Percentiles rank a stretch among this genome's conserved stretches.
These are phyloP conservation scores for Funneliformis caledonium DNA, from an alignment of 371 early-diverging fungal genomes.

Conservation along the genomic window DNA sequence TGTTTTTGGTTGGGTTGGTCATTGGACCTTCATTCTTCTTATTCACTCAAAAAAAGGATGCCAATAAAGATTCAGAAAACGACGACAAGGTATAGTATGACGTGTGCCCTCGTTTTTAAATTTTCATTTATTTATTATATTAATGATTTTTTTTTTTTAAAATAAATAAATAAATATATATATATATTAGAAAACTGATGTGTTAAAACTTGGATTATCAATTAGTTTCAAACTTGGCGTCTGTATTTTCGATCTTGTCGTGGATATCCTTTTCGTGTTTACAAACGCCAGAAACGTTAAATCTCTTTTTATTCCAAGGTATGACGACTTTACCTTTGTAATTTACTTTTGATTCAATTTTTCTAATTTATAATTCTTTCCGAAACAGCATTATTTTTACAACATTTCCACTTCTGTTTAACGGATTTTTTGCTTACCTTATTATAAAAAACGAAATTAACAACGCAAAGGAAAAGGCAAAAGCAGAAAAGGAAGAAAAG, in stretches of 20 bases:
- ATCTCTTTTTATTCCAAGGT: conserved; percentile 30
- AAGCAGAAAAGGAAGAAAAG: too few species aligned
- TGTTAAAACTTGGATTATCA: conserved; percentile 8
- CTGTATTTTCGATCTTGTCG: conserved; percentile 3
- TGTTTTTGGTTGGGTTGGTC: neutral
- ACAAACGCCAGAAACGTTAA: conserved; percentile 7
- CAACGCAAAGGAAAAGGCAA: too few species aligned
- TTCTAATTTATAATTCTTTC: too few species aligned
- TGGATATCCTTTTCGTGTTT: conserved; percentile 5
- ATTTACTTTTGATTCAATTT: neutral
- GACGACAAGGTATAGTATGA: too few species aligned
- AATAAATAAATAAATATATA: too few species aligned
- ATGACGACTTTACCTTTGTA: neutral
- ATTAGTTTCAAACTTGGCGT: too few species aligned
- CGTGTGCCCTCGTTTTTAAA: too few species aligned
- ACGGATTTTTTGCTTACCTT: neutral
- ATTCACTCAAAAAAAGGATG: conserved; percentile 17
- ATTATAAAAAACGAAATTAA: neutral
- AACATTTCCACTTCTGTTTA: neutral
- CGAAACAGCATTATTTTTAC: conserved; percentile 4
- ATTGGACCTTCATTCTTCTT: neutral
- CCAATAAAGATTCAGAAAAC: too few species aligned
- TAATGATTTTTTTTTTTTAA: too few species aligned
- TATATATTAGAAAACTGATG: too few species aligned
- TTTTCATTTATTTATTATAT: too few species aligned